A percentile compares a stretch with the other conserved stretches of the same genome.
These are phyloP conservation scores for Leptographium wingfieldii DNA, from an alignment of 2,329 filamentous ascomycete species.

Conservation along the genomic window DNA sequence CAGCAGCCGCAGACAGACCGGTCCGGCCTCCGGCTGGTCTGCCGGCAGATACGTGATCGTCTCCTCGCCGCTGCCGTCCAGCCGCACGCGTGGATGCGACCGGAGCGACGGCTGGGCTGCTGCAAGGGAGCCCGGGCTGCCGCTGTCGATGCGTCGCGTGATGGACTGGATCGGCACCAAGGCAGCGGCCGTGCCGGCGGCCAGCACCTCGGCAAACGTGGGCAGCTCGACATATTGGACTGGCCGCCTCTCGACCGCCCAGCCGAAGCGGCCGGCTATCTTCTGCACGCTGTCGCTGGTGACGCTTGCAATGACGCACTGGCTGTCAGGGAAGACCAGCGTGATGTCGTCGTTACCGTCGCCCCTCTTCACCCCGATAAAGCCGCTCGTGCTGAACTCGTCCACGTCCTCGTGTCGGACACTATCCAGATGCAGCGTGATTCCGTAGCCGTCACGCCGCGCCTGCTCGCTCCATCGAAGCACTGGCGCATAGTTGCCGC, in stretches of 20 bases:
- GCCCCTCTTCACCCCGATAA: conserved; percentile 58
- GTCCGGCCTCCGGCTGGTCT: conserved; percentile 55
- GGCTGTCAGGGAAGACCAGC: conserved; percentile 76
- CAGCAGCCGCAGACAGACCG: conserved; percentile 59
- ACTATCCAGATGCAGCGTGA: conserved; percentile 87
- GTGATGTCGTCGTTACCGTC: conserved; percentile 39
- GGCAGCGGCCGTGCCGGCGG: conserved; percentile 81
- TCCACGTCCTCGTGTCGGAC: conserved; percentile 74
- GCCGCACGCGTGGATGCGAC: conserved; percentile 23
- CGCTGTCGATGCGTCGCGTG: conserved; percentile 44
- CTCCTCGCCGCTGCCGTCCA: conserved; percentile 26
- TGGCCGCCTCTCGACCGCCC: conserved; percentile 65
- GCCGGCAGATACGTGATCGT: conserved; percentile 42
- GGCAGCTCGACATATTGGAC: conserved; percentile 50
- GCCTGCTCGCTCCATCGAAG: conserved; percentile 78
- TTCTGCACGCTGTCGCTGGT: conserved; percentile 68
- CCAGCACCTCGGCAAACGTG: conserved; percentile 62
- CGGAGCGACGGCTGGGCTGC: conserved; percentile 9
- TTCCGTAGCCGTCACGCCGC: conserved; percentile 68
- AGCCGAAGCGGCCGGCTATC: conserved; percentile 68
- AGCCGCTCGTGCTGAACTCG: conserved; percentile 91
- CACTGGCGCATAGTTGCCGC: conserved; percentile 92
- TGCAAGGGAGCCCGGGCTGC: conserved; percentile 27
- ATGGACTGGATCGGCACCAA: conserved; percentile 89
- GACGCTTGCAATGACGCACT: conserved; percentile 76